phyloP scores from a whole-genome alignment of 768 basidiomycete genomes.

The Amanita inopinata region DNA sequence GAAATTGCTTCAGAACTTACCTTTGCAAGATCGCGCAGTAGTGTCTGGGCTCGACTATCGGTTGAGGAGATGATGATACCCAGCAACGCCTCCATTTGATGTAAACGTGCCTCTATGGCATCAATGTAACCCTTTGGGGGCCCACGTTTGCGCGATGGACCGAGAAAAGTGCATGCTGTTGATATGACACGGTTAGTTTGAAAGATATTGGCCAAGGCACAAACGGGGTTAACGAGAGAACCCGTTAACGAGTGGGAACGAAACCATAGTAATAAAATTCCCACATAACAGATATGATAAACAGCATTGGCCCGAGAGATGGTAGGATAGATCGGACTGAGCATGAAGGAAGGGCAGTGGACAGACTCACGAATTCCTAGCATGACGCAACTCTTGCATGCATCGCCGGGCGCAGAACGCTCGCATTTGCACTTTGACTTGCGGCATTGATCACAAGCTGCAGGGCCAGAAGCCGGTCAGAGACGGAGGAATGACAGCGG shows the following conservation, averaged over 20 bases:
- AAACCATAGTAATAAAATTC: background rate
- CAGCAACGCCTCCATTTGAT: slow-evolving; percentile 84
- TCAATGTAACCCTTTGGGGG: slow-evolving; percentile 94
- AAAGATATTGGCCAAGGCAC: background rate
- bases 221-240: background rate
- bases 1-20: slow-evolving; percentile 22
- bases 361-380: slow-evolving; percentile 51
- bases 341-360: slow-evolving; percentile 8
- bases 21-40: slow-evolving; percentile 43
- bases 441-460: slow-evolving; percentile 83
- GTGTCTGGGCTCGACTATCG: slow-evolving; percentile 29
- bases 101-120: slow-evolving; percentile 83
- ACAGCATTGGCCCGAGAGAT: background rate
- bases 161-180: slow-evolving; percentile 68
- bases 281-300: background rate
- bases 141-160: slow-evolving; percentile 74
- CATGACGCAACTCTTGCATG: slow-evolving; percentile 71
- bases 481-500: background rate
- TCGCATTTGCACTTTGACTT: slow-evolving; percentile 91
- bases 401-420: slow-evolving; percentile 44
- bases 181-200: background rate
- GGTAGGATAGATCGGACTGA: slow-evolving; percentile 7
- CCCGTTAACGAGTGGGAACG: background rate
- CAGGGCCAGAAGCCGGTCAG: slow-evolving; percentile 4
- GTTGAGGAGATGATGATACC: slow-evolving; percentile 63